Base-by-base conservation (phyloP, 305 asterid genomes). In the Fraxinus greggii region DNA sequence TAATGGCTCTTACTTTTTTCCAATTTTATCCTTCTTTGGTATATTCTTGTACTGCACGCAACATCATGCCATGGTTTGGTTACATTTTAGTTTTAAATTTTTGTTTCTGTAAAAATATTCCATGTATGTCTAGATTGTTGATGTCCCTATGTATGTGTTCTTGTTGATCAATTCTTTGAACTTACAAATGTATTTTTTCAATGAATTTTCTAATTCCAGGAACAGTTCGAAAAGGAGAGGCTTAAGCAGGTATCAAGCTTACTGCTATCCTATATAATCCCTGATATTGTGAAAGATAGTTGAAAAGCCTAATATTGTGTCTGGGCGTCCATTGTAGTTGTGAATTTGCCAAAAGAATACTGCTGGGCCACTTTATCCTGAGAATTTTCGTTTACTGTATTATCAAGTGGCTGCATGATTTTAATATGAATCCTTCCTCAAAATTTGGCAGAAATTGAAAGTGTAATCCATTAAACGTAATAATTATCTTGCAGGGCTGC, bases 141-240 rank as follows among this genome's bases (percentile, higher is more conserved):
- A 15, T 73, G 67, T 74, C 76, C 51, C 0, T 59, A 1, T 24
- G 5, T 42, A 40, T 78, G 29, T 76, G 56, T 9, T 76, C 65
- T 85, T 78, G 76, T 65, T 7, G 42, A 84, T 70, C 59, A 24
- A 67, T 73, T 74, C 31, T 70, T 78, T 45, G 77, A 56, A 82
- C 80, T 80, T 86, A 70, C 81, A 76, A 77, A 83, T 75, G 76
- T 32, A 73, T 28, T 79, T 73, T 31, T 74, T 79, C 28, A 19
- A 35, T 79, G 1, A 29, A 40, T 63, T 86, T 85, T 79, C 78
- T 54, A 73, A 79, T 91, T 84, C 61, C 97, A 95, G 98, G 97
- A 87, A 21, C 93, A 88, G 78, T 80, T 86, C 85, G 90, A 82
- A 15, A 88, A 86, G 89, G 89, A 87, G 85, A 90, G 97, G 85